Evolutionary conservation across 2,329 filamentous ascomycete species (phyloP), one percentile per base, ranked within the genome.

Genomic region (Apiospora malaysiana): DNA sequence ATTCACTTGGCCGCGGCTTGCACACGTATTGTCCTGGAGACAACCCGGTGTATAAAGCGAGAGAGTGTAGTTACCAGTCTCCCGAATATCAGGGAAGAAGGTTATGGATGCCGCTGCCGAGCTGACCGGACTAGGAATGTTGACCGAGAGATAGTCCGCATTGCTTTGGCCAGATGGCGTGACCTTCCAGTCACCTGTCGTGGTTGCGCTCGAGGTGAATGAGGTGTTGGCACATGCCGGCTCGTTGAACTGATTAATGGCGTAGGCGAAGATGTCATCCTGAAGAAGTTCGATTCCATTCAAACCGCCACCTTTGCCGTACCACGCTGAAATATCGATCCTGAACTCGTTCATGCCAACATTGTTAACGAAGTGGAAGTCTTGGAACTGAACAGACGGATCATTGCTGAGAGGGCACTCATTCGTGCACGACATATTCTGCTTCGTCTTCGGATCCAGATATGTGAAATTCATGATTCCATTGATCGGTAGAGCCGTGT

Each of bases 381-480:
- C 96, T 80, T 98, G 95, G 75, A 89, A 97, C 68, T 86, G 81
- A 68, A 91, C 80, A 7, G 86, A 88, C 23, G 86, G 82, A 77
- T 94, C 90, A 77, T 90, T 86, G 73, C 93, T 94, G 66, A 99
- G 87, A n/a, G 95, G 93, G 77, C 96, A 99, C 77, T 90, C 87
- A 72, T 90, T 92, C 69, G 95, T 94, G 82, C 96, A 99, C 71
- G 88, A 91, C 42, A 85, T 82, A 70, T 91, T 91, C 68, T 88
- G 83, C 37, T 92, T 92, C 1, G 89, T 92, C 49, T 79, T 84
- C 32, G 92, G 91, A 77, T 98, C 94, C 73, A 91, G 91, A 76
- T 96, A 98, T 47, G 94, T 97, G 78, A 99, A 87, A 82, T 98
- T 98, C 91, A 99, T 93, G 79, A 99, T 98, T 69, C 96, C 96